Conservation (phyloP, 192 early-diverging fungal species). For the Paraglomus occultum region DNA sequence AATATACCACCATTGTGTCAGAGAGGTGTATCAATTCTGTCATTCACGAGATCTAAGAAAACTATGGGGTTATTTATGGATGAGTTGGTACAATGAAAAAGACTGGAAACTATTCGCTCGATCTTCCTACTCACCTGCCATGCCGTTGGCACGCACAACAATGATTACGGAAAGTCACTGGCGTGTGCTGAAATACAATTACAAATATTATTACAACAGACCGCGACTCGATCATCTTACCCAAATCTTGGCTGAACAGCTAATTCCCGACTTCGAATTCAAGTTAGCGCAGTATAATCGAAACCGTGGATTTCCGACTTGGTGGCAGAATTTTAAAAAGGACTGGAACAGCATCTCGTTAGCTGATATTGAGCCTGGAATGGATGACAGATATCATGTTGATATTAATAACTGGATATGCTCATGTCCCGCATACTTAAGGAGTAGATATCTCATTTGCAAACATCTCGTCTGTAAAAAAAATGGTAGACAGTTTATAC, state of each 20-base stretch:
- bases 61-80: not conserved
- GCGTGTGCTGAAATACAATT: conserved; percentile 6
- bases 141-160: not conserved
- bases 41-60: not conserved
- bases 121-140: not conserved
- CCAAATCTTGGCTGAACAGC: not conserved
- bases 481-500: no score
- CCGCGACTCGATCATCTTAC: not conserved
- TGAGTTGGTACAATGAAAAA: conserved; percentile 3
- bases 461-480: not conserved
- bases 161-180: not conserved
- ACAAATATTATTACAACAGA: conserved; percentile 8
- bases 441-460: not conserved
- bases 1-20: not conserved
- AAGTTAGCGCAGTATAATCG: not conserved
- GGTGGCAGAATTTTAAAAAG: not conserved
- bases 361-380: not conserved
- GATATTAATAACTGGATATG: not conserved
- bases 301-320: not conserved
- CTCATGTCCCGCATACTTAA: not conserved
- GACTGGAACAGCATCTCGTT: no score
- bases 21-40: conserved; percentile 15
- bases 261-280: not conserved
- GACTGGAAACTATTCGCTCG: not conserved
- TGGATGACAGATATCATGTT: not conserved